Evolutionary conservation across 176 grass and related monocot genomes (phyloP).

Genomic region (Microstegium vimineum): DNA sequence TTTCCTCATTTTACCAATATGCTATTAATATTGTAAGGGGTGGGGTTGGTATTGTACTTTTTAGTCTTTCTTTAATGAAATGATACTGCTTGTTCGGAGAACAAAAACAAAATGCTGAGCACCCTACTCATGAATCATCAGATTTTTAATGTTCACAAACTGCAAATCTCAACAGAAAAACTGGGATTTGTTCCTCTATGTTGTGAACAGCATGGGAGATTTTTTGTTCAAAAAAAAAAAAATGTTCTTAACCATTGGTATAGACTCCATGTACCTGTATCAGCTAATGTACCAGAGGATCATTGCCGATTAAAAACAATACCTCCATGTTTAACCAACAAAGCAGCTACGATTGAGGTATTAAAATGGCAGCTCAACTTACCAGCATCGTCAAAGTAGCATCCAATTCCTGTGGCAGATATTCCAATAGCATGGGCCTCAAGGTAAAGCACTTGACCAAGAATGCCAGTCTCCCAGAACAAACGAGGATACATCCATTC

Average conservation of each 20-base stretch:
- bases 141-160: neutral
- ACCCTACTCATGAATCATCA: neutral
- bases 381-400: slow-evolving; percentile 98
- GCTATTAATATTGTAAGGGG: neutral
- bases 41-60: neutral
- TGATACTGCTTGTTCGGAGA: neutral
- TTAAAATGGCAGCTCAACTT: slow-evolving; percentile 15
- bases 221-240: neutral
- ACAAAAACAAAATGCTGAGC: neutral
- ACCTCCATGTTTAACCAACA: neutral
- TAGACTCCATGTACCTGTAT: neutral
- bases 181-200: neutral
- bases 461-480: slow-evolving; percentile 91
- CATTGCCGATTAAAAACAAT: neutral
- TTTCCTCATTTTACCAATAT: neutral
- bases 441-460: slow-evolving; percentile 92
- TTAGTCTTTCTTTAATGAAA: neutral
- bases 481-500: slow-evolving; percentile 97
- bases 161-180: neutral
- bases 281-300: neutral
- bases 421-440: slow-evolving; percentile 94
- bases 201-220: neutral
- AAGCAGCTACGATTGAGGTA: neutral
- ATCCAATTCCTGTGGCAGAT: slow-evolving; percentile 95
- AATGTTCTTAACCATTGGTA: neutral